Base-by-base conservation (phyloP, 2,329 filamentous ascomycete genomes). In the Colletotrichum sp. region DNA sequence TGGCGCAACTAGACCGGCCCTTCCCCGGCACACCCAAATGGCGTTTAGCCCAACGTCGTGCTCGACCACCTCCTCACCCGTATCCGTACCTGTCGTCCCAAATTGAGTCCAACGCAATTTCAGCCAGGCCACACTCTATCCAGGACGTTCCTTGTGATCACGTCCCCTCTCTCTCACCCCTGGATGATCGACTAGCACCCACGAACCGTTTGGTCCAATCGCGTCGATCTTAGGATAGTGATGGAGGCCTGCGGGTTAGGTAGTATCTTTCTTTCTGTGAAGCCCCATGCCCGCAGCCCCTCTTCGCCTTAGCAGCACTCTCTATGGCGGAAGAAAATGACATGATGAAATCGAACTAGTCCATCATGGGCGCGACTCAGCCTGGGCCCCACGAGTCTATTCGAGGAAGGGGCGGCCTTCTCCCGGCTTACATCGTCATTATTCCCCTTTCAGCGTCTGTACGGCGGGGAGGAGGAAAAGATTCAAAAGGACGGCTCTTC, bases 401-500 rank as follows among this genome's bases (percentile, higher is more conserved):
- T 73, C 73, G 39, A 24, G 63, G 32, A 57, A 44, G 69, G n/a
- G n/a, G 63, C 55, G 36, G 63, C 55, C 16, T 28, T 30, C 24
- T 28, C 73, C 69, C 21, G 60, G 60, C 12, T 67, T 39, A 13
- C 72, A n/a, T 72, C 69, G 32, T 49, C 30, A 36, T 24, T 10
- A 8, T 21, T 32, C n/a, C 34, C 28, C 18, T 36, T 67, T 28
- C 49, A n/a, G 24, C 44, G 44, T 63, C 18, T 6, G 18, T 13
- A 62, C n/a, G 18, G 10, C 44, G 44, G n/a, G 10, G 18, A 12
- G 44, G n/a, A 13, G 15, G 34, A 60, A 78, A 73, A 30, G 39
- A 55, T 66, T 75, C 28, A 78, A 78, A 78, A 78, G 71, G 78
- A 60, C 21, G 30, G 30, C 21, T 66, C 39, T 26, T 69, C 64